Base-by-base conservation (phyloP, 2,329 filamentous ascomycete genomes). In the Scedosporium boydii region DNA sequence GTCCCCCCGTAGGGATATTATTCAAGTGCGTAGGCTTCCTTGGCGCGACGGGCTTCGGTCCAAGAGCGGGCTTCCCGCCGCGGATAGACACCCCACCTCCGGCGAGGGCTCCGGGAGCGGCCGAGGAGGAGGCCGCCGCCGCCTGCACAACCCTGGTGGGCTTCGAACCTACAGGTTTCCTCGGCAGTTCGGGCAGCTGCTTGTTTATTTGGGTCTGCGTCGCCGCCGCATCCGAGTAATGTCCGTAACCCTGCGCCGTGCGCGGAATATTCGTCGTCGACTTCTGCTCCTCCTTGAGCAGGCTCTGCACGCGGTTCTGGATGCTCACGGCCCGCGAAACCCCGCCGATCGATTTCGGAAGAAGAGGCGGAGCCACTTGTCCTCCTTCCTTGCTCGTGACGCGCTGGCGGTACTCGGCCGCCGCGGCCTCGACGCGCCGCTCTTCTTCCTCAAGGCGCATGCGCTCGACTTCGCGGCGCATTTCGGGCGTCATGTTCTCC, bases 231-330 rank as follows among this genome's bases (percentile, higher is more conserved):
- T 87, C 89, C 21, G 93, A 92, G 72, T 90, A 97, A 64, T 87
- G 87, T 6, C 95, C 95, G 71, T 98, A 98, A 0, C 93, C 93
- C 66, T 93, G 87, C 0, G 93, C 93, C 0, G 91, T 96, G 59
- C 80, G 76, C 67, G 87, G 86, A 29, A 84, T 82, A 14, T 77
- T 76, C 1, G 81, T 71, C 0, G 80, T 75, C 4, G 85, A 79
- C 66, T 80, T 86, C 68, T 86, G 85, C 48, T 88, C 91, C 69
- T 97, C 93, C 64, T 87, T 87, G 16, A 99, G 78, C 59, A 98
- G 79, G 59, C 85, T 91, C 76, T 96, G 90, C 62, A 99, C 91
- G 66, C 93, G 88, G 70, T 90, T 92, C 72, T 98, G 92, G 68
- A 99, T 99, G 27, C 88, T 90, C n/a, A 87, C 84, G 18, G 92